Conservation (phyloP, 2,329 filamentous ascomycete genomes). For the Apiospora aurea region DNA sequence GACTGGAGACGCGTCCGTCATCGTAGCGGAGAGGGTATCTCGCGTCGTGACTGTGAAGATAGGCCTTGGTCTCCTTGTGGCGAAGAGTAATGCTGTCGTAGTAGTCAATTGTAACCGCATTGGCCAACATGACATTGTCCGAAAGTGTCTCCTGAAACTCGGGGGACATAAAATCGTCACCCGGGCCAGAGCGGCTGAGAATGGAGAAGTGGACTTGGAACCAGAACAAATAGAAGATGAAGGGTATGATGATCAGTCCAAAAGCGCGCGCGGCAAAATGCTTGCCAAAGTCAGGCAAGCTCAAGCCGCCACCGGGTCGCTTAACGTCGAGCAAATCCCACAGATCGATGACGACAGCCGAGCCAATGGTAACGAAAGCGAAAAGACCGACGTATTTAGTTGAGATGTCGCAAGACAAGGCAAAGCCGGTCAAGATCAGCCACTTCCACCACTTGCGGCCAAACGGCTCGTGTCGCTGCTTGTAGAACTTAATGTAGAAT, state of each 20-base stretch:
- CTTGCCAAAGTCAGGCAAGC: constrained; percentile 80
- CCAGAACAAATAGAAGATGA: constrained; percentile 99
- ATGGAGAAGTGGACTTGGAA: constrained; percentile 99
- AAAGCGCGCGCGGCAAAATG: constrained; percentile 90
- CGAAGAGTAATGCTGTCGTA: constrained; percentile 86
- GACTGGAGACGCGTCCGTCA: constrained; percentile 94
- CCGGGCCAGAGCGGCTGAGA: constrained; percentile 85
- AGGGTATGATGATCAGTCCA: constrained; percentile 87
- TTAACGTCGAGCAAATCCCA: constrained; percentile 95
- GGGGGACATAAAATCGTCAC: constrained; percentile 98
- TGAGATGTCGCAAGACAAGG: constrained; percentile 95
- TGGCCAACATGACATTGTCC: constrained; percentile 91
- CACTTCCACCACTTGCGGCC: constrained; percentile 99
- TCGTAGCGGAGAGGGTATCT: constrained; percentile 94
- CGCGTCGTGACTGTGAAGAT: constrained; percentile 91
- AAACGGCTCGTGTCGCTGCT: constrained; percentile 88
- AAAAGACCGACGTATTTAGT: constrained; percentile 98
- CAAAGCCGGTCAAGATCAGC: constrained; percentile 93
- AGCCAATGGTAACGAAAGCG: constrained; percentile 96
- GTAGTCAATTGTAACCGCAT: constrained; percentile 86
- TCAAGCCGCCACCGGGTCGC: constrained; percentile 81
- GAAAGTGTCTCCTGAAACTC: constrained; percentile 97
- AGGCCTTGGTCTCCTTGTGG: constrained; percentile 98
- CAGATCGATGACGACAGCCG: constrained; percentile 90
- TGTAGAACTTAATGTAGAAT: constrained; percentile 97